phyloP scores from a whole-genome alignment of 257 asterid species.

The Plantago major region DNA sequence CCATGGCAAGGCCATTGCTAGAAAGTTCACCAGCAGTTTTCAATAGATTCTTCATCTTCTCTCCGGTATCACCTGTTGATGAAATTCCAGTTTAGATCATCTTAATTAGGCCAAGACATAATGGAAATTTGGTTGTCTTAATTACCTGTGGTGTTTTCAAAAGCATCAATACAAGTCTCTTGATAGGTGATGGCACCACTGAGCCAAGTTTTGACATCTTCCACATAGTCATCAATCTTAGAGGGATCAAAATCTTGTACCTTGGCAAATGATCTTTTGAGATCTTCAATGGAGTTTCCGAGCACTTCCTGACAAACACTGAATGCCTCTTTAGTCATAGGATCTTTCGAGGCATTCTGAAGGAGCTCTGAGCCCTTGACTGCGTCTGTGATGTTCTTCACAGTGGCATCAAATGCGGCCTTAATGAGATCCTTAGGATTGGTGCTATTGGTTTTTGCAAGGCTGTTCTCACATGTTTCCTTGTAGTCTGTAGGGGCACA shows the following conservation, averaged over 20 bases:
- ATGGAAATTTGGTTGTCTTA: no score
- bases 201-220: constrained; percentile 74
- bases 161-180: constrained; percentile 64
- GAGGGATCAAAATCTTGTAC: constrained; percentile 28
- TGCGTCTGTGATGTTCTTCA: constrained; percentile 34
- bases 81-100: not conserved
- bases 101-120: not conserved
- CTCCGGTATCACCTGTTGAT: constrained; percentile 41
- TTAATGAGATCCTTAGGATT: constrained; percentile 49
- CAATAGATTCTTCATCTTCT: constrained; percentile 52
- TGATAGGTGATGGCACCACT: constrained; percentile 56
- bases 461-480: constrained; percentile 43
- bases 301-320: constrained; percentile 47
- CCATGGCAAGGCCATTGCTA: constrained; percentile 67
- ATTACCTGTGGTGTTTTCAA: constrained; percentile 46
- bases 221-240: constrained; percentile 33
- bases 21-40: constrained; percentile 40
- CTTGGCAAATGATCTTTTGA: constrained; percentile 32
- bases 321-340: constrained; percentile 48
- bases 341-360: constrained; percentile 41
- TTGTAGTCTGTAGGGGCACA: constrained; percentile 58
- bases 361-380: constrained; percentile 27
- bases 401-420: constrained; percentile 42
- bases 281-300: constrained; percentile 45
- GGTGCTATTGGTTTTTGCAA: constrained; percentile 32